Conservation (phyloP, 768 basidiomycete genomes). For the Pleurotus salmoneostramineus region DNA sequence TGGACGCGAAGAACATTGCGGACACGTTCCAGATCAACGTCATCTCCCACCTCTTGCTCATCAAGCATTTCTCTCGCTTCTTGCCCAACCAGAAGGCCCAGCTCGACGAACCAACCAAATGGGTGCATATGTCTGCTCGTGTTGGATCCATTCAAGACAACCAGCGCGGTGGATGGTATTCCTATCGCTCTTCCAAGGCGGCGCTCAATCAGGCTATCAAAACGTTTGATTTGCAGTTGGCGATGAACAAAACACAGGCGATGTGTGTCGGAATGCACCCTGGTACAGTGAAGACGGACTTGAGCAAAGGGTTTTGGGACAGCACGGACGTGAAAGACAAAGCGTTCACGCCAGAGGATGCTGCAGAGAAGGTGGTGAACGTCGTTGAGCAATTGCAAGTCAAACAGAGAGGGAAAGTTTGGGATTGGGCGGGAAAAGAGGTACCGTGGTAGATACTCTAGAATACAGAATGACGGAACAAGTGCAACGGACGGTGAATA, state of each 20-base stretch:
- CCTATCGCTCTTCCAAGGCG: conserved; percentile 58
- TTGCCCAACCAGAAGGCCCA: conserved; percentile 31
- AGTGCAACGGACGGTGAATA: background rate
- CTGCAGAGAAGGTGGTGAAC: conserved; percentile 40
- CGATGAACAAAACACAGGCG: conserved; percentile 40
- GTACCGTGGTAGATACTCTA: conserved; percentile 31
- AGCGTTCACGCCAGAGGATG: conserved; percentile 47
- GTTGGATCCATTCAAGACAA: conserved; percentile 60
- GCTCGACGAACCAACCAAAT: conserved; percentile 36
- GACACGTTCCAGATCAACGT: conserved; percentile 55
- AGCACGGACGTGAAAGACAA: conserved; percentile 27
- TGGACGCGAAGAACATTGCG: conserved; percentile 35
- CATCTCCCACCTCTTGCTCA: conserved; percentile 54
- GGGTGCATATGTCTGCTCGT: conserved; percentile 58
- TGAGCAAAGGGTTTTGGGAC: conserved; percentile 52
- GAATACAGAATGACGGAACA: background rate
- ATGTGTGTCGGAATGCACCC: conserved; percentile 57
- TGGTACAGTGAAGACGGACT: conserved; percentile 56
- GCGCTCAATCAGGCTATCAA: conserved; percentile 62
- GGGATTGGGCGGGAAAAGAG: conserved; percentile 56
- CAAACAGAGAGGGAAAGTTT: conserved; percentile 44
- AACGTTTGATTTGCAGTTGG: conserved; percentile 53
- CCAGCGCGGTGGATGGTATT: conserved; percentile 56
- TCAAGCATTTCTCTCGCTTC: conserved; percentile 61
- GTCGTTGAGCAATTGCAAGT: conserved; percentile 38